These are phyloP conservation scores for Lonicera japonica DNA, from an alignment of 129 eudicot genomes.

Conservation along the genomic window DNA sequence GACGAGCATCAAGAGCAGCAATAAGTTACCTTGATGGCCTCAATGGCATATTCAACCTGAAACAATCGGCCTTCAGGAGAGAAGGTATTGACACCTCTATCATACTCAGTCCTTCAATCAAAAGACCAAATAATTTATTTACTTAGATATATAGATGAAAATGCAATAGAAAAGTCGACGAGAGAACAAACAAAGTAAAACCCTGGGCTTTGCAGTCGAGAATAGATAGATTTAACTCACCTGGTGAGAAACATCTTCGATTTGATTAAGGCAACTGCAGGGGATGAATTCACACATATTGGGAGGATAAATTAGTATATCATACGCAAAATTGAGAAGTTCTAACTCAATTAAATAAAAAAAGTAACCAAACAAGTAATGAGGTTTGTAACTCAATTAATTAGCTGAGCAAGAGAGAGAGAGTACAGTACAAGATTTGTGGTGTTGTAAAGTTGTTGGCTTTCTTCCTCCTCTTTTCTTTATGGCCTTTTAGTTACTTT, in stretches of 20 bases:
- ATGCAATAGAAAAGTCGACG: background rate
- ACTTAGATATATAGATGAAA: conserved; percentile 3
- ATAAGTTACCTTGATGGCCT: conserved; percentile 70
- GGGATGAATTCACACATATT: background rate
- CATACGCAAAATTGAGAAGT: too few relatives aligned
- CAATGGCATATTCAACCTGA: conserved; percentile 97
- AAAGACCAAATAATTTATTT: background rate
- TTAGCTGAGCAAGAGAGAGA: too few relatives aligned
- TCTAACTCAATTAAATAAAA: too few relatives aligned
- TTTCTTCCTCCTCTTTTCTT: too few relatives aligned
- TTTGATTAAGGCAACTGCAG: conserved; percentile 17
- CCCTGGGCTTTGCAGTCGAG: conserved; percentile 15
- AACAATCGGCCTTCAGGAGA: conserved; percentile 96
- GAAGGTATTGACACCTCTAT: conserved; percentile 93
- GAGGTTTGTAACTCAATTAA: too few relatives aligned
- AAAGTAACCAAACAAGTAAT: too few relatives aligned
- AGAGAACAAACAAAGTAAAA: conserved; percentile 13
- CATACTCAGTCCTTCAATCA: conserved; percentile 81
- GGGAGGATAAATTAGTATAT: too few relatives aligned
- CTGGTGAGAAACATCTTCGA: conserved; percentile 82
- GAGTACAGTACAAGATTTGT: too few relatives aligned
- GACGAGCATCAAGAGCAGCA: background rate
- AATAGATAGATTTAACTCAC: conserved; percentile 35
- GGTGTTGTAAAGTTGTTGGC: too few relatives aligned
- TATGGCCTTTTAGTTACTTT: too few relatives aligned